A percentile compares a stretch with the other conserved stretches of the same genome.
These are phyloP conservation scores for Didymella pinodella DNA, from an alignment of 2,329 filamentous ascomycete species.

Conservation along the genomic window DNA sequence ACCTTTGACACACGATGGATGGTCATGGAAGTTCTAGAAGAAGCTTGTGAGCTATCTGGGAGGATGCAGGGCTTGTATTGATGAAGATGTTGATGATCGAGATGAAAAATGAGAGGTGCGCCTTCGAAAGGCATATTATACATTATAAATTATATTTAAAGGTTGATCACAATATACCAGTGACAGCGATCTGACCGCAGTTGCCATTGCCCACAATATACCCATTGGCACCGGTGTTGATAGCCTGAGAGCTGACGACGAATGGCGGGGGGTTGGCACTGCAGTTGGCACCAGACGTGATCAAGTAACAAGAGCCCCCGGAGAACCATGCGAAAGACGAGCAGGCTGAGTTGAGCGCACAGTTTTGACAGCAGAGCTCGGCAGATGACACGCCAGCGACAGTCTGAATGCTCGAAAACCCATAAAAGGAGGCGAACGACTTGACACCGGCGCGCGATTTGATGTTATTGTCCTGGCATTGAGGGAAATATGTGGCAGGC, in stretches of 20 bases:
- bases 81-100: not conserved
- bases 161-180: not conserved
- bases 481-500: too few species aligned
- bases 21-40: not conserved
- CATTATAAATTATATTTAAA: not conserved
- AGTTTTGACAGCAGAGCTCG: too few species aligned
- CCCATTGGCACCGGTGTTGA: not conserved
- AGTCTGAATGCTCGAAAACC: too few species aligned
- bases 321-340: not conserved
- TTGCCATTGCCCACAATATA: not conserved
- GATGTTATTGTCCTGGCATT: too few species aligned
- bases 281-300: not conserved
- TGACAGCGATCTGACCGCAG: not conserved
- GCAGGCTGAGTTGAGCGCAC: too few species aligned
- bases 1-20: not conserved
- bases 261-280: not conserved
- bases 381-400: too few species aligned
- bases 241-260: not conserved
- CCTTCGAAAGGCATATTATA: not conserved
- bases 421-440: too few species aligned
- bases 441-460: too few species aligned
- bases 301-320: not conserved
- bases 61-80: not conserved
- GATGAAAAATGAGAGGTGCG: not conserved
- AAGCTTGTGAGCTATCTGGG: not conserved